These are phyloP conservation scores for Podospora fimiseda DNA, from an alignment of 495 filamentous ascomycete species.

Conservation along the genomic window DNA sequence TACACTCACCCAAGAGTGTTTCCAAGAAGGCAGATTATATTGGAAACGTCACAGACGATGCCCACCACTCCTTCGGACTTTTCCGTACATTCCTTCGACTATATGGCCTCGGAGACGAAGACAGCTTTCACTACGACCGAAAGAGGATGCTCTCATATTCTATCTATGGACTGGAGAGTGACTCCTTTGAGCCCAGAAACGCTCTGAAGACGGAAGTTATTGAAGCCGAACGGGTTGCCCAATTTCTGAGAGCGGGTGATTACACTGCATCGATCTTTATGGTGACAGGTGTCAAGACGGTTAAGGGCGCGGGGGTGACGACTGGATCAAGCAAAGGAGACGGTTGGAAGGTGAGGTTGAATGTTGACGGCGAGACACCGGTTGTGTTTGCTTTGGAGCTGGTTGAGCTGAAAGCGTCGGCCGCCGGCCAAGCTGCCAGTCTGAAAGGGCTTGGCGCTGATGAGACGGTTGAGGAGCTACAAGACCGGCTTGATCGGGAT, in stretches of 20 bases:
- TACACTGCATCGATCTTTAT: conserved; percentile 10
- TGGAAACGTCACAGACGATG: not conserved
- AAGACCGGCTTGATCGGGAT: too few species aligned
- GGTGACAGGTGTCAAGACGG: conserved; percentile 12
- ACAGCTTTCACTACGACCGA: conserved; percentile 11
- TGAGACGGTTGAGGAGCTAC: too few species aligned
- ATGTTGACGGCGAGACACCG: too few species aligned
- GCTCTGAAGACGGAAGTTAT: conserved; percentile 1
- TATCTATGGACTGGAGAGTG: not conserved
- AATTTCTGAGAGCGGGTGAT: not conserved
- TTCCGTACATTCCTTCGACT: conserved; percentile 12
- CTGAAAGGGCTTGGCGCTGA: too few species aligned
- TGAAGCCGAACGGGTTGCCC: conserved; percentile 4
- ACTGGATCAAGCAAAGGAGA: too few species aligned
- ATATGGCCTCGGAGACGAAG: conserved; percentile 13
- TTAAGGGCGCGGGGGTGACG: conserved; percentile 10
- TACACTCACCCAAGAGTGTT: not conserved
- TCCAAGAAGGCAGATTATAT: not conserved
- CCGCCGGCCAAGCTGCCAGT: too few species aligned
- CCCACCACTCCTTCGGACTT: not conserved
- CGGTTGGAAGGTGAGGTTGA: too few species aligned
- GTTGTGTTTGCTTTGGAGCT: too few species aligned
- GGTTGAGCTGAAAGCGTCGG: too few species aligned
- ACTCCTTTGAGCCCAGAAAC: conserved; percentile 1
- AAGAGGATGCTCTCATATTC: conserved; percentile 11